phyloP scores from a whole-genome alignment of 768 basidiomycete species.

The Boletus rufocinnamomeus region DNA sequence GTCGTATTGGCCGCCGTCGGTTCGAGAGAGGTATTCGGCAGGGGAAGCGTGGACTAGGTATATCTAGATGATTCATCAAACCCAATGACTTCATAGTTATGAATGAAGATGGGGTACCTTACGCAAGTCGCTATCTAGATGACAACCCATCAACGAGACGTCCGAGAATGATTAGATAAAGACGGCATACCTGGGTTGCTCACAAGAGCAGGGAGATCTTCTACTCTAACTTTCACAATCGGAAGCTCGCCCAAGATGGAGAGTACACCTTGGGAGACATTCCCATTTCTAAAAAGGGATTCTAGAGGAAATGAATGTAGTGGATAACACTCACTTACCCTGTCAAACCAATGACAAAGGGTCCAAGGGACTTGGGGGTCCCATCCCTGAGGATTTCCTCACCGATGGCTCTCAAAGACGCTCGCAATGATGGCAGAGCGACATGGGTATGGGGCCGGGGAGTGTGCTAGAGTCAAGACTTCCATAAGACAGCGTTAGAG shows the following conservation, averaged over 20 bases:
- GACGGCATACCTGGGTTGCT: slow-evolving; percentile 46
- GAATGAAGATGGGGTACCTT: slow-evolving; percentile 43
- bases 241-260: slow-evolving; percentile 75
- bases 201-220: slow-evolving; percentile 61
- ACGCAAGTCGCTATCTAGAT: slow-evolving; percentile 52
- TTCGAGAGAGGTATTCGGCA: slow-evolving; percentile 65
- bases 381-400: slow-evolving; percentile 54
- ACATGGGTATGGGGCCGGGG: slow-evolving; percentile 79
- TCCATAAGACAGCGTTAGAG: not conserved
- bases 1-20: slow-evolving; percentile 57
- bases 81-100: not conserved
- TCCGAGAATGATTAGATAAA: not conserved
- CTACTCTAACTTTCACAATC: slow-evolving; percentile 53
- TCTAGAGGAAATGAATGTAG: not conserved
- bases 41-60: slow-evolving; percentile 76
- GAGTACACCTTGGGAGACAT: slow-evolving; percentile 78
- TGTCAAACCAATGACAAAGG: slow-evolving; percentile 79
- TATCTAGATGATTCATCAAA: slow-evolving; percentile 44
- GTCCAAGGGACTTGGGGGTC: slow-evolving; percentile 65
- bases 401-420: slow-evolving; percentile 58
- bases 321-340: slow-evolving; percentile 50
- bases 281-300: slow-evolving; percentile 58
- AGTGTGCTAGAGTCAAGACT: slow-evolving; percentile 47
- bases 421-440: slow-evolving; percentile 53
- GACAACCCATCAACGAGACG: slow-evolving; percentile 2